Evolutionary conservation across 1,284 basidiomycete species (phyloP), one percentile per base, ranked within the genome.

Genomic region (Ceratobasidium sp.): DNA sequence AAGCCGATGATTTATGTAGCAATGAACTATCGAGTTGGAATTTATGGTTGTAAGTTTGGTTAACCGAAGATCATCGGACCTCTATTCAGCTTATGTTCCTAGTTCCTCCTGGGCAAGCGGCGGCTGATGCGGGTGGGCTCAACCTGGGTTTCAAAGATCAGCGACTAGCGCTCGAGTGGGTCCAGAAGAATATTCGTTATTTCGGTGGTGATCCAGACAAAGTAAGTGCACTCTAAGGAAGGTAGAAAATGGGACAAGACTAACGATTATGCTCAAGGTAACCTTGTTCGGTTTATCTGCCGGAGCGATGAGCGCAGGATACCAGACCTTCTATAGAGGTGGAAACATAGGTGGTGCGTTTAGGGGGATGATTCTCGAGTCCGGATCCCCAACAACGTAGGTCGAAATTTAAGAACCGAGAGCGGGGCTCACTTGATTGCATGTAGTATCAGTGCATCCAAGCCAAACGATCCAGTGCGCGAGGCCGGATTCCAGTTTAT

Each of bases 141-240:
- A 80, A 80, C 62, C 73, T 78, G 22, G 80, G 79, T 22, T 64
- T 80, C 20, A 70, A 73, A 50, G 83, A 84, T 72, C 80, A 83
- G 68, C 74, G 77, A 2, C 75, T 79, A 20, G 81, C 78, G 0
- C 75, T 85, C 6, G 73, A 81, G 69, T 85, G 83, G 83, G 78
- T 84, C 0, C 78, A 80, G 35, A 57, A 78, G 68, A 78, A 83
- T 71, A 81, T 84, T 58, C 73, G 73, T 40, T 74, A 75, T 0
- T 83, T 83, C 65, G 82, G 83, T 1, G 83, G 83, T 22, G 78
- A 83, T 72, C 73, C 75, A 8, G 64, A 71, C 40, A 78, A 79
- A 72, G 78, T 78, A 1, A 45, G 64, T 22, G 15, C 22, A 4
- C 27, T 17, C 12, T 52, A 60, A 34, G 38, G 17, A 34, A 15